Evolutionary conservation across 1,284 basidiomycete genomes (phyloP), one percentile per base, ranked within the genome.

Genomic region (Ganoderma lingzhi): DNA sequence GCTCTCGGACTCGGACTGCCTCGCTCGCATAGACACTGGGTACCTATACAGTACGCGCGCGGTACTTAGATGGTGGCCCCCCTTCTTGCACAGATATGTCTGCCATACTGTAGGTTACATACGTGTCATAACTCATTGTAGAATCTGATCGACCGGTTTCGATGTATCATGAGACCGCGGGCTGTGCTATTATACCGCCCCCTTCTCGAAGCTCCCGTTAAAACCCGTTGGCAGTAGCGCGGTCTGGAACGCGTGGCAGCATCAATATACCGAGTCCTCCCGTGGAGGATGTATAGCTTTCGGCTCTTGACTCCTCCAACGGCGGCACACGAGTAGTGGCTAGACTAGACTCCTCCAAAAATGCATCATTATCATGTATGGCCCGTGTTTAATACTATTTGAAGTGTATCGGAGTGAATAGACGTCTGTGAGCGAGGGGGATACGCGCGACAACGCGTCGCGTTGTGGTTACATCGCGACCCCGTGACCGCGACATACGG

Each of bases 71-170:
- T 39, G 28, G 12, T 35, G 12, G 17, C 23, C 41, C 32, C 41
- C 19, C 19, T 41, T 48, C 37, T 58, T 44, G 48, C 51, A 62
- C 39, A 28, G 19, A 39, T n/a, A 35, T 48, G 45, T n/a, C 44
- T 19, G 56, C 19, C 48, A 15, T 62, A 42, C 3, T 66, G 60
- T 66, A 62, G 51, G n/a, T 44, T 62, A 66, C 35, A 35, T 35
- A 35, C 23, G 23, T 56, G 37, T 55, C 23, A 53, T 66, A 62
- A 62, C 48, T 28, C 23, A 51, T 14, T 28, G 64, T 65, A 65
- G 59, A 61, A 61, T 61, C 59, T 28, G 59, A 61, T 61, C 39
- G n/a, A 61, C 39, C 59, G n/a, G n/a, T 59, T 39, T n/a, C 19
- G 12, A 41, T 8, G 10, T 42, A 12, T 44, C 15, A 42, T 41